A percentile compares a stretch with the other conserved stretches of the same genome.
phyloP scores from a whole-genome alignment of 2,329 filamentous ascomycete genomes.

The Monosporascus sp. region DNA sequence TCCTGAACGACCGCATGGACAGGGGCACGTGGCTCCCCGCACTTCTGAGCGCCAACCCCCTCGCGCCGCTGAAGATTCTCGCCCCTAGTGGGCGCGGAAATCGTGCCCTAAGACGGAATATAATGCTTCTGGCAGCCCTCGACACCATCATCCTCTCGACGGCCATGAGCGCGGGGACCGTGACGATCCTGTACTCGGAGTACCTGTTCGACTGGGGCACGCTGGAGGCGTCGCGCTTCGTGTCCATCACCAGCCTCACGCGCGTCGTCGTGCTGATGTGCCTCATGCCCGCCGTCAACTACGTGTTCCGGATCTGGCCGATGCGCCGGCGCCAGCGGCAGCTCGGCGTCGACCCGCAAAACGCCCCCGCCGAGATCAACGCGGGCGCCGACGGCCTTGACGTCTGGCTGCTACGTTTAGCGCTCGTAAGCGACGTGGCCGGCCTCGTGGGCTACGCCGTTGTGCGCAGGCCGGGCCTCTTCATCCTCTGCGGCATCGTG shows the following conservation, averaged over 20 bases:
- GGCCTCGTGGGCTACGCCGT: constrained; percentile 73
- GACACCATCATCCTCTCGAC: constrained; percentile 80
- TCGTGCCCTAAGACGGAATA: constrained; percentile 65
- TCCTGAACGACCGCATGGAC: constrained; percentile 16
- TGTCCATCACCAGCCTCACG: constrained; percentile 71
- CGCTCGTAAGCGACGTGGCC: constrained; percentile 69
- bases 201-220: constrained; percentile 78
- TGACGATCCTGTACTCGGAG: constrained; percentile 78
- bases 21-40: constrained; percentile 24
- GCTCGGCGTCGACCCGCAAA: constrained; percentile 29
- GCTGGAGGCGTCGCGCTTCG: constrained; percentile 72
- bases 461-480: constrained; percentile 54
- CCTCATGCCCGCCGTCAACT: constrained; percentile 71
- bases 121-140: constrained; percentile 73
- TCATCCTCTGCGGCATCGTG: constrained; percentile 66
- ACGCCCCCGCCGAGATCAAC: constrained; percentile 39
- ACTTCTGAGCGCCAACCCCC: constrained; percentile 54
- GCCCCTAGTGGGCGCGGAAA: constrained; percentile 63
- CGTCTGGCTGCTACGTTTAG: constrained; percentile 66
- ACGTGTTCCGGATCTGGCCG: constrained; percentile 60
- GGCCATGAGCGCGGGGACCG: constrained; percentile 73
- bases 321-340: constrained; percentile 33
- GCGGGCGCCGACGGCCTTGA: constrained; percentile 74
- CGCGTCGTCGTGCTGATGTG: constrained; percentile 72
- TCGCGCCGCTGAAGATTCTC: constrained; percentile 73